Base-by-base conservation (phyloP, 495 filamentous ascomycete genomes). In the Trichoderma gamsii region DNA sequence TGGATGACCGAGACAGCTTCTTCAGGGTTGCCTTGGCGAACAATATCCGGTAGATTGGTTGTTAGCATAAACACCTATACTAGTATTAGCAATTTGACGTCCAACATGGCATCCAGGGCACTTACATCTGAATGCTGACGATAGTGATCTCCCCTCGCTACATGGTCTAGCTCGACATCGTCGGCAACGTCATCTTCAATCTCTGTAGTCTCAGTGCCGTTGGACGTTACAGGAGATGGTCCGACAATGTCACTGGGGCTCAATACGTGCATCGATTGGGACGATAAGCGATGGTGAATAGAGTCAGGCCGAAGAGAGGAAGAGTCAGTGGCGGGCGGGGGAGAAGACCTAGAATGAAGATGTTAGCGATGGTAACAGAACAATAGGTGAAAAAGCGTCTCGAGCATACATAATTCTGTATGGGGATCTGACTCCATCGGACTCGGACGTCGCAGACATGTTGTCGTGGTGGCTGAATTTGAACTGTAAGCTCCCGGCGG, bases 1-100 rank as follows among this genome's bases (percentile, higher is more conserved):
- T 96, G 92, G 72, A 97, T 96, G 64, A 95, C 92, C 3, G 92
- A 96, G 68, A 89, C 82, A 27, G 91, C 85, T 66, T 94, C 91
- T 68, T 93, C 89, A 18, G 56, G 56, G 69, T 87, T 85, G 46
- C 83, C 79, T 27, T 83, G 81, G 72, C 82, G 82, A 68, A 82
- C 73, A 27, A 83, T 77, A 38, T 84, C 82, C 66, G 82, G 76
- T 15, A 87, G 76, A 67, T 85, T 84, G n/a, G 86, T 84, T 68
- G 82, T 88, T 41, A 87, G 81, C 75, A 88, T 87, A 82, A 89
- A 75, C 44, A 82, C 73, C 78, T 82, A 72, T 65, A 67, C 21
- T 65, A 69, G 68, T 67, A 49, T 63, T 64, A 70, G 68, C 21
- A 3, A 29, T 3, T 11, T 32, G 25, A 61, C 64, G 67, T 35